phyloP scores from a whole-genome alignment of 768 basidiomycete genomes.

The Tricholoma saponaceum region DNA sequence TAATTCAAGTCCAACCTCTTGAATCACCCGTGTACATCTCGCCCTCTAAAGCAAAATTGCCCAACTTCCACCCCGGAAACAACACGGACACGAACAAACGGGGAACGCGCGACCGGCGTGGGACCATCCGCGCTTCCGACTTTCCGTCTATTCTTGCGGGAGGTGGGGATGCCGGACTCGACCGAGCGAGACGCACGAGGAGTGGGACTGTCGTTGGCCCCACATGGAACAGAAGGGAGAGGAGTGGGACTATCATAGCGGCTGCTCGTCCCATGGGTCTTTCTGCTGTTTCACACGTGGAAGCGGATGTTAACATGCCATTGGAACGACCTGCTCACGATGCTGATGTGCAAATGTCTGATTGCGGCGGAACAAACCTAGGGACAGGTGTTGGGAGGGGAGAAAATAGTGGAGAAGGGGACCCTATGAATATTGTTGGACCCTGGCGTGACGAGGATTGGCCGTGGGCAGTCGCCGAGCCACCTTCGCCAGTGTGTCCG shows the following conservation, averaged over 20 bases:
- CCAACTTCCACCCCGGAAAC: not conserved
- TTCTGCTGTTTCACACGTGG: conserved; percentile 1
- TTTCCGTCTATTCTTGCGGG: conserved; percentile 14
- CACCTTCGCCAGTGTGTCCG: conserved; percentile 30
- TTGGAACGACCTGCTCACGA: conserved; percentile 11
- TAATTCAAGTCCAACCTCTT: conserved; percentile 3
- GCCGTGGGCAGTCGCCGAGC: conserved; percentile 33
- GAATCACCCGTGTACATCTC: conserved; percentile 12
- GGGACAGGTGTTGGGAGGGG: not conserved
- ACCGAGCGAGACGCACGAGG: conserved; percentile 36
- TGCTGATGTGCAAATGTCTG: conserved; percentile 7
- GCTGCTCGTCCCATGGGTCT: conserved; percentile 3
- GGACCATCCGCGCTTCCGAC: conserved; percentile 50
- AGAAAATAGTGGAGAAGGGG: not conserved
- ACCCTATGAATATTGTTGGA: conserved; percentile 13
- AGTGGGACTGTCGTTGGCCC: conserved; percentile 42
- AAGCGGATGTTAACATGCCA: conserved; percentile 17
- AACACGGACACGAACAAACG: conserved; percentile 3
- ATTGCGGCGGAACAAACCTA: not conserved
- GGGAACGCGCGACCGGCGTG: conserved; percentile 34
- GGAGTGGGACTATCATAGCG: conserved; percentile 18
- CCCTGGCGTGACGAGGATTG: conserved; percentile 26
- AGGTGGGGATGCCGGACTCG: conserved; percentile 2
- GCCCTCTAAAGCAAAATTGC: conserved; percentile 2
- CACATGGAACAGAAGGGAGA: conserved; percentile 15